Percentiles rank a stretch among this genome's conserved stretches.
Conservation (phyloP, 192 early-diverging fungal genomes). For the Coemansia interrupta region DNA sequence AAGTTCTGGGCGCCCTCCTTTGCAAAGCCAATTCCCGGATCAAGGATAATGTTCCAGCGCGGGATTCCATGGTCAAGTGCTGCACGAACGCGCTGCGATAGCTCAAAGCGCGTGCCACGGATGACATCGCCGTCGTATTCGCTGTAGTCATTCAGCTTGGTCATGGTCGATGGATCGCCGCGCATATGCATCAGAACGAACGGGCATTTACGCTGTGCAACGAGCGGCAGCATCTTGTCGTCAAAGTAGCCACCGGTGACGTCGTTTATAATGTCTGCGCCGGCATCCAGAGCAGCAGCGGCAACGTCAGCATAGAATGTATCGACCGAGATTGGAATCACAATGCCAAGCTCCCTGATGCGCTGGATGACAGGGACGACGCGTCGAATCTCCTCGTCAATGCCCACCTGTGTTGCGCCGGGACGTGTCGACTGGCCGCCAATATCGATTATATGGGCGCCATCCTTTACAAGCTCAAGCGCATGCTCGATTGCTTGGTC, state of each 20-base stretch:
- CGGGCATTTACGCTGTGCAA: constrained; percentile 76
- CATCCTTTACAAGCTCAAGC: constrained; percentile 62
- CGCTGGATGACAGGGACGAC: constrained; percentile 83
- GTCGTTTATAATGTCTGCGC: constrained; percentile 93
- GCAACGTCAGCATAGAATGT: constrained; percentile 88
- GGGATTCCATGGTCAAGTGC: constrained; percentile 79
- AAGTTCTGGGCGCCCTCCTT: constrained; percentile 86
- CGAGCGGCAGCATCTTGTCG: constrained; percentile 70
- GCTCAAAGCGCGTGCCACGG: constrained; percentile 62
- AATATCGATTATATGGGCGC: constrained; percentile 92
- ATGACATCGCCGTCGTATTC: constrained; percentile 68
- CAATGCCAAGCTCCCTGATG: constrained; percentile 61
- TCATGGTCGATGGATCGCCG: constrained; percentile 89
- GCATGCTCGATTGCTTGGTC: constrained; percentile 69
- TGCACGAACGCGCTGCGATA: constrained; percentile 62
- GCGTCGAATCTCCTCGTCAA: constrained; percentile 74
- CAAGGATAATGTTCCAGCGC: constrained; percentile 95
- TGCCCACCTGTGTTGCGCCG: constrained; percentile 66
- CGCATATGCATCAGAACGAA: constrained; percentile 98
- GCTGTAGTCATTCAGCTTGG: constrained; percentile 64
- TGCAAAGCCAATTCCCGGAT: constrained; percentile 97
- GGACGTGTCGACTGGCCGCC: constrained; percentile 95
- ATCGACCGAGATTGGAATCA: constrained; percentile 84
- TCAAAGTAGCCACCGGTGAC: constrained; percentile 85
- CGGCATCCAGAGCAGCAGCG: constrained; percentile 78